phyloP scores from a whole-genome alignment of 495 filamentous ascomycete species.

The Neurospora intermedia region DNA sequence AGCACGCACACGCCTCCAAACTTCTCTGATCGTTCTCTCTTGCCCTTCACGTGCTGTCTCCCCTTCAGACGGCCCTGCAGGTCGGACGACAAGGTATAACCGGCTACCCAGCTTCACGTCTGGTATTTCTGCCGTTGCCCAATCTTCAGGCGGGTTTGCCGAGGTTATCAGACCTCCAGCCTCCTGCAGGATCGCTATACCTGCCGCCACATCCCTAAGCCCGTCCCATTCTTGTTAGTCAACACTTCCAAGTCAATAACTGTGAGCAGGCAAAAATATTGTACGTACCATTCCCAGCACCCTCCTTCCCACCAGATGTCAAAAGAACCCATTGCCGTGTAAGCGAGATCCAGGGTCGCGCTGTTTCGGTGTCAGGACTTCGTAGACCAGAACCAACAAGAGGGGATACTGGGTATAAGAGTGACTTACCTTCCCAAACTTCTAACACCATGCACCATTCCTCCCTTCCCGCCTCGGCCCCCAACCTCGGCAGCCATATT shows the following conservation, averaged over 20 bases:
- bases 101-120: slow-evolving; percentile 49
- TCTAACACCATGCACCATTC: slow-evolving; percentile 72
- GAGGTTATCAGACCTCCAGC: slow-evolving; percentile 59
- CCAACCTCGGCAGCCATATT: slow-evolving; percentile 58
- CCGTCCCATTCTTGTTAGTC: neutral
- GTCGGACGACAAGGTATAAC: slow-evolving; percentile 56
- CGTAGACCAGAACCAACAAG: neutral
- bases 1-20: slow-evolving; percentile 51
- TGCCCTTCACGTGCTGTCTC: slow-evolving; percentile 54
- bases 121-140: slow-evolving; percentile 42
- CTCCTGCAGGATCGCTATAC: slow-evolving; percentile 65
- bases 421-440: slow-evolving; percentile 41
- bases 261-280: neutral
- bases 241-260: neutral
- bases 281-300: slow-evolving; percentile 58
- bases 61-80: slow-evolving; percentile 46
- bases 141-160: slow-evolving; percentile 51
- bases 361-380: slow-evolving; percentile 12
- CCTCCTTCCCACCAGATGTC: slow-evolving; percentile 82
- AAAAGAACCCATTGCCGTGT: slow-evolving; percentile 57
- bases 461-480: slow-evolving; percentile 48
- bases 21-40: slow-evolving; percentile 55
- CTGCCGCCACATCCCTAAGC: slow-evolving; percentile 64
- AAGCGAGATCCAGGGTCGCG: slow-evolving; percentile 67
- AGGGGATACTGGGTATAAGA: slow-evolving; percentile 1